phyloP scores from a whole-genome alignment of 1,139 yeast species.

The Yamadazyma sp. region DNA sequence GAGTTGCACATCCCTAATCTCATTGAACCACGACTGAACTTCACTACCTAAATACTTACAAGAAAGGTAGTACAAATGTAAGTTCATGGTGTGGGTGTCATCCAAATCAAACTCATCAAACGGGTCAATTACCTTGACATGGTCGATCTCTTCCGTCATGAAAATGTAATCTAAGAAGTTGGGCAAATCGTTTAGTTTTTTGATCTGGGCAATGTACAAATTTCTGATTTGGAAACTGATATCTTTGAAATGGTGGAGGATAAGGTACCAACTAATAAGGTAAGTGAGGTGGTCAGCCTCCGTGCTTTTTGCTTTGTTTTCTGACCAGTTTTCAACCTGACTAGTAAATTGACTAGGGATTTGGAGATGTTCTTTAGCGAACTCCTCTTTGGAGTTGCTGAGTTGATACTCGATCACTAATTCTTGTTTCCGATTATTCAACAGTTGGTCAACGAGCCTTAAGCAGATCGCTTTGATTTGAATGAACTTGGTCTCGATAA shows the following conservation, averaged over 20 bases:
- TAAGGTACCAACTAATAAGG: slow-evolving; percentile 67
- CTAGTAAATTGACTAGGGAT: slow-evolving; percentile 33
- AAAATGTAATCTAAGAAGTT: slow-evolving; percentile 51
- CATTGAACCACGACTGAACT: slow-evolving; percentile 71
- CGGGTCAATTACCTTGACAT: slow-evolving; percentile 18
- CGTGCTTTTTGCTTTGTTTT: slow-evolving; percentile 5
- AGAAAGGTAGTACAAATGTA: slow-evolving; percentile 58
- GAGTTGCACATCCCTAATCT: slow-evolving; percentile 56
- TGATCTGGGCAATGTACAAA: slow-evolving; percentile 58
- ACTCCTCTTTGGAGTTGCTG: slow-evolving; percentile 26
- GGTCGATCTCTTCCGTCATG: slow-evolving; percentile 46
- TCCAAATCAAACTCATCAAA: slow-evolving; percentile 19
- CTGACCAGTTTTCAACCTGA: not conserved
- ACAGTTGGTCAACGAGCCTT: slow-evolving; percentile 32
- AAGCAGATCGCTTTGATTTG: slow-evolving; percentile 34
- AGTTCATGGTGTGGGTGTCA: slow-evolving; percentile 32
- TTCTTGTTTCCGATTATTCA: slow-evolving; percentile 49
- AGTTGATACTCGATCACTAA: slow-evolving; percentile 64
- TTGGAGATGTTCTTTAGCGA: slow-evolving; percentile 11
- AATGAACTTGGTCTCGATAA: slow-evolving; percentile 23
- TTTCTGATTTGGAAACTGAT: slow-evolving; percentile 66
- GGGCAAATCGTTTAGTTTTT: slow-evolving; percentile 45
- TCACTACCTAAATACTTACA: slow-evolving; percentile 65
- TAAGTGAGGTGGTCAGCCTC: slow-evolving; percentile 32
- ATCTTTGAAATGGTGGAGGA: slow-evolving; percentile 63